Evolutionary conservation across 208 protist genomes (phyloP).

Genomic region (Naegleria gruberi): DNA sequence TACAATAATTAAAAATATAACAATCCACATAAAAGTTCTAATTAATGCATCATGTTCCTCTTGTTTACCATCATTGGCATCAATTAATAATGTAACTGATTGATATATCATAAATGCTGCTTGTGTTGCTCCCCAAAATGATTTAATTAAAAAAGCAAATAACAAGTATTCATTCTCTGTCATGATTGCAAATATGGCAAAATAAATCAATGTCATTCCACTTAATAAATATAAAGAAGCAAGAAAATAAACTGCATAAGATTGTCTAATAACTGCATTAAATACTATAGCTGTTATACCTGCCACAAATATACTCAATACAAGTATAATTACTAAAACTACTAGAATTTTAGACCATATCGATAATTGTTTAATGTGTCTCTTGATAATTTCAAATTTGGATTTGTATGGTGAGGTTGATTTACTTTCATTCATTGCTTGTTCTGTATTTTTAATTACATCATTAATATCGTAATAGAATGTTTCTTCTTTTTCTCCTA

Average conservation of each 20-base stretch:
- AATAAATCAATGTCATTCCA: background rate
- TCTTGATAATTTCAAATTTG: background rate
- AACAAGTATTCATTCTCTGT: background rate
- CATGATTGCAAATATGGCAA: background rate
- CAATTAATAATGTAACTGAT: no score
- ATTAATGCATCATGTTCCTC: no score
- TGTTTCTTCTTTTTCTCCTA: no score
- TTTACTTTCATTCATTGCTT: background rate
- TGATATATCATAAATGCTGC: background rate
- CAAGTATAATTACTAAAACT: background rate
- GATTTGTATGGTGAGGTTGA: background rate
- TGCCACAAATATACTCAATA: background rate
- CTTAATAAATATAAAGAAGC: background rate
- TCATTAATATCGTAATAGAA: background rate
- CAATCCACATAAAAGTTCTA: background rate
- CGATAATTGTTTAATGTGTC: background rate
- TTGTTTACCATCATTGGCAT: background rate
- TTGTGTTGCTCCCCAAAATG: background rate
- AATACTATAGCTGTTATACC: background rate
- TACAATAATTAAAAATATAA: background rate
- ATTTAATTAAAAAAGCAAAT: background rate
- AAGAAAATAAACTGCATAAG: background rate
- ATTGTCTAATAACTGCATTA: background rate
- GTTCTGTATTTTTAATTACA: background rate
- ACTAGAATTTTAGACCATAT: background rate